Evolutionary conservation across 805 yeast genomes (phyloP).

Genomic region (Metschnikowia aberdeeniae): DNA sequence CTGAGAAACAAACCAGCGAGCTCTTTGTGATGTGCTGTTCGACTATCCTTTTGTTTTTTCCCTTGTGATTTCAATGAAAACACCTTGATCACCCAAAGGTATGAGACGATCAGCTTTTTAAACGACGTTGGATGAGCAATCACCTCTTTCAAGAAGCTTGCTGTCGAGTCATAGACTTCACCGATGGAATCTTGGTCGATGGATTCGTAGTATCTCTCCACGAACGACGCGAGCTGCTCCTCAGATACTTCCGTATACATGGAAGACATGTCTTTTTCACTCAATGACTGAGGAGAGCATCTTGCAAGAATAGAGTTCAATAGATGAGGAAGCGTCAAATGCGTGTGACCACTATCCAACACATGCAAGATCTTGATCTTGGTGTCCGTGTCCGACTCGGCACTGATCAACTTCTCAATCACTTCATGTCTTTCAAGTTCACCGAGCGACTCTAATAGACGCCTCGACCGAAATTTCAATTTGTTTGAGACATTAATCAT

Average conservation of each 20-base stretch:
- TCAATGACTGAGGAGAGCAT: conserved; percentile 31
- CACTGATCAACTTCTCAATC: conserved; percentile 57
- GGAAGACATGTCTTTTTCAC: conserved; percentile 40
- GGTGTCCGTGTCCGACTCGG: conserved; percentile 20
- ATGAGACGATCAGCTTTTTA: conserved; percentile 46
- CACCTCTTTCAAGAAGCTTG: conserved; percentile 58
- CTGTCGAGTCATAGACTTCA: conserved; percentile 66
- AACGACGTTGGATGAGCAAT: conserved; percentile 44
- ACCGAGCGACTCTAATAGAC: conserved; percentile 59
- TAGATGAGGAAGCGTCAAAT: conserved; percentile 64
- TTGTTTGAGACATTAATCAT: conserved; percentile 45
- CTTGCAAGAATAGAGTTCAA: conserved; percentile 52
- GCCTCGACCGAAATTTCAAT: conserved; percentile 65
- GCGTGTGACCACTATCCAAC: conserved; percentile 80
- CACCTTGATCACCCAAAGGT: conserved; percentile 49
- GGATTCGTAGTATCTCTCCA: conserved; percentile 58
- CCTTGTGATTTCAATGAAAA: conserved; percentile 55
- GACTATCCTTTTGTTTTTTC: conserved; percentile 52
- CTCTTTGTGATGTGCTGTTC: conserved; percentile 36
- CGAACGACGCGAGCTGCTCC: conserved; percentile 44
- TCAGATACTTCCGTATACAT: conserved; percentile 46
- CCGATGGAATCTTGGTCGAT: conserved; percentile 74
- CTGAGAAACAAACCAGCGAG: conserved; percentile 36
- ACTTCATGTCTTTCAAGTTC: conserved; percentile 69
- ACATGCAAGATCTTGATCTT: conserved; percentile 64